Evolutionary conservation across 176 grass and related monocot species (phyloP), one percentile per base, ranked within the genome.

Genomic region (Thalia dealbata): DNA sequence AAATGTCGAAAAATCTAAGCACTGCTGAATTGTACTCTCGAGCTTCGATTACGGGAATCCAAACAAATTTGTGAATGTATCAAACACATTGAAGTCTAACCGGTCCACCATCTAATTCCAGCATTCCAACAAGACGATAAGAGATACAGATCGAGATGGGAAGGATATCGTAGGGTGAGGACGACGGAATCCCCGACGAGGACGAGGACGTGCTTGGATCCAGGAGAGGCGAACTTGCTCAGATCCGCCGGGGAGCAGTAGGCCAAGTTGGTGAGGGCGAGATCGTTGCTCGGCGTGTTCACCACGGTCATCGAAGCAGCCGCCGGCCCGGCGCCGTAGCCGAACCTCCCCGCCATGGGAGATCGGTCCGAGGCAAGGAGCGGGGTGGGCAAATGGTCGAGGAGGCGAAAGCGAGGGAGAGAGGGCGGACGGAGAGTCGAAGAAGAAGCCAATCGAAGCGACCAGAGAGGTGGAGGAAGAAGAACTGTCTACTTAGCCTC

Each of bases 81-180:
- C n/a, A 61, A 25, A 61, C n/a, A 25, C n/a, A 25, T n/a, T n/a
- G 10, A 6, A 61, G 11, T 27, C 8, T n/a, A n/a, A 61, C n/a
- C 58, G 23, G 26, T 61, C 58, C 58, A 42, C 61, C 10, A 24
- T 15, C 24, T 41, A 8, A 35, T 9, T 10, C 30, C 64, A 30
- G 2, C 64, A 6, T 24, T 3, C 15, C 14, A 12, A 10, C 35
- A 43, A 44, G 27, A 22, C 22, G 7, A 74, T 12, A 30, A 35
- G 44, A 3, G 21, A n/a, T 29, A 66, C 64, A 80, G 51, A 86
- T 86, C 78, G 52, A 67, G 48, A 66, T 24, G 10, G 78, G 21
- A 91, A 96, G 95, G 95, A 93, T 97, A 97, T 97, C 87, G 85
- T n/a, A 97, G 70, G 66, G 83, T 84, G 76, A 97, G 88, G 76